Evolutionary conservation across 1,284 basidiomycete genomes (phyloP).

Genomic region (Ganoderma lingzhi): DNA sequence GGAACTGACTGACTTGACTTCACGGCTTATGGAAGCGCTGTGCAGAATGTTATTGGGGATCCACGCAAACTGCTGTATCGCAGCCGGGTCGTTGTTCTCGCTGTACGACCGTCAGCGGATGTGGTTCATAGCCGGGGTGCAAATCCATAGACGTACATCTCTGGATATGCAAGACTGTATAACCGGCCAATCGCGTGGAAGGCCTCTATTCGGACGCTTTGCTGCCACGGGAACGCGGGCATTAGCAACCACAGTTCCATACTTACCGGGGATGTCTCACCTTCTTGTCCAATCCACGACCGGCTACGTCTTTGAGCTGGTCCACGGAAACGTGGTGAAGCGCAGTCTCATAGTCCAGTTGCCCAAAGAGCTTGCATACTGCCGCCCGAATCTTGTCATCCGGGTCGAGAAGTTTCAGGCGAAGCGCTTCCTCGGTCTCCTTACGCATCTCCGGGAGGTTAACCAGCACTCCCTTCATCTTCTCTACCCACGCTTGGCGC

Average conservation of each 20-base stretch:
- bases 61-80: conserved; percentile 90
- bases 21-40: conserved; percentile 56
- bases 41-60: conserved; percentile 84
- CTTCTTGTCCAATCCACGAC: conserved; percentile 88
- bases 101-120: conserved; percentile 49
- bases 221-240: conserved; percentile 47
- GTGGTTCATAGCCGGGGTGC: neutral
- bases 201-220: conserved; percentile 85
- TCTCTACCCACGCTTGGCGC: conserved; percentile 84
- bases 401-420: conserved; percentile 81
- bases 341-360: conserved; percentile 91
- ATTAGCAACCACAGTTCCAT: neutral
- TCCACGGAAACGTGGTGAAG: conserved; percentile 80
- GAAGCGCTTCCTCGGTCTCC: conserved; percentile 76
- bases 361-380: conserved; percentile 83
- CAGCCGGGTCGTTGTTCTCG: conserved; percentile 80
- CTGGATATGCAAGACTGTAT: conserved; percentile 85
- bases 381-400: conserved; percentile 93
- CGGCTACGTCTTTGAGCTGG: conserved; percentile 73
- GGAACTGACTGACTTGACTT: conserved; percentile 60
- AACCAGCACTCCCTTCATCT: conserved; percentile 66
- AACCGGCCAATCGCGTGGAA: conserved; percentile 81
- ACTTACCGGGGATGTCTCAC: conserved; percentile 46
- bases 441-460: conserved; percentile 76
- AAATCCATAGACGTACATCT: conserved; percentile 73